Evolutionary conservation across 768 basidiomycete species (phyloP), one percentile per base, ranked within the genome.

Genomic region (Neoboletus subvelutipes): DNA sequence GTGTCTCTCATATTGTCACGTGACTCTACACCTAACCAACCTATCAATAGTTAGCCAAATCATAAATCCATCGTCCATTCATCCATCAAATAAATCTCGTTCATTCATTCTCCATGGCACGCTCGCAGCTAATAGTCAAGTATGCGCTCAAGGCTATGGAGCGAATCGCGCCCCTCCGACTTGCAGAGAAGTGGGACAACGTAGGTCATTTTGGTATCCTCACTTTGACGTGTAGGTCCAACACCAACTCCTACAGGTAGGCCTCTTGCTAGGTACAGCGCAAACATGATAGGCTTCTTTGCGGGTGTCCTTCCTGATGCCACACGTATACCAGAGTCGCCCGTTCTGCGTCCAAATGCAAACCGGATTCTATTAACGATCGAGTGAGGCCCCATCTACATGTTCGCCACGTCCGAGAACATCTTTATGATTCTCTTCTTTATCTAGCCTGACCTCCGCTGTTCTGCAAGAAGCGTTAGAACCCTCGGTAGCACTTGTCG

Each of bases 181-280:
- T 97, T 9, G 94, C 95, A 18, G 94, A 90, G 62, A 83, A 81
- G 59, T 98, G 95, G 94, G 95, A 98, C 67, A 98, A 98, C 74
- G 94, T 97, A 61, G 75, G 90, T 75, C 37, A 13, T 52, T 55
- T 52, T 28, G 42, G 18, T 43, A 33, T 52, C 39, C 36, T 55
- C 15, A 13, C 47, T 42, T 22, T 52, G 51, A 48, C 61, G 43
- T n/a, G 22, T 31, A 8, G 31, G 20, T 54, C 51, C 50, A 33
- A 64, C 31, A 28, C 50, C 20, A 24, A 40, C 40, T 45, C 8
- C 47, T 58, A 59, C 55, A 90, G 90, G 86, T 89, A 52, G 90
- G 90, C 54, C 72, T 91, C 34, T 73, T 92, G 56, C 75, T 92
- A 69, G 90, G 90, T 89, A 65, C 31, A 75, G 65, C 52, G 47